Conservation (phyloP, 1,284 basidiomycete species). For the Cystobasidium sp. region DNA sequence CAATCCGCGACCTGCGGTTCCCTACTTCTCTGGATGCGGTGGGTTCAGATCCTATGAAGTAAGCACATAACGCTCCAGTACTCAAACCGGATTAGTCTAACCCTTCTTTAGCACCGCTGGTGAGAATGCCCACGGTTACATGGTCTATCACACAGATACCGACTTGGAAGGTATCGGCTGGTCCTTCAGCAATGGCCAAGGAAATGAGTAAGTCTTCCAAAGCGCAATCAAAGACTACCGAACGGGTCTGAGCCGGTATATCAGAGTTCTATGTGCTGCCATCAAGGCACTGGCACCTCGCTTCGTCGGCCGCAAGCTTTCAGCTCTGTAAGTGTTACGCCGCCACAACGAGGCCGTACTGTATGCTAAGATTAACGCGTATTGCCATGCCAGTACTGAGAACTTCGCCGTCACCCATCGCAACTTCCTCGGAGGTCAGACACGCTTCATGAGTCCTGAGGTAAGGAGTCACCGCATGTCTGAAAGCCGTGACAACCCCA, state of each 20-base stretch:
- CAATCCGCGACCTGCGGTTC: conserved; percentile 19
- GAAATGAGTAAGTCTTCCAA: conserved; percentile 9
- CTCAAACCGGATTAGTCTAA: background rate
- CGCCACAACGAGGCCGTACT: background rate
- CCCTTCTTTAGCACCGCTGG: conserved; percentile 2
- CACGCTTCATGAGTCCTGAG: conserved; percentile 16
- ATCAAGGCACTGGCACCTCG: conserved; percentile 22
- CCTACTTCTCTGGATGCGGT: conserved; percentile 27
- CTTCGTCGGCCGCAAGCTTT: conserved; percentile 25
- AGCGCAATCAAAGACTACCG: too few relatives aligned
- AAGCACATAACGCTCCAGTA: background rate
- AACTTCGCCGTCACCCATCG: conserved; percentile 18
- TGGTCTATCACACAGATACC: conserved; percentile 26
- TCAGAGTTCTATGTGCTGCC: conserved; percentile 12
- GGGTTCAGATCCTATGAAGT: conserved; percentile 27
- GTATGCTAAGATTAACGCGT: background rate
- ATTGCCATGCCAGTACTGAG: background rate
- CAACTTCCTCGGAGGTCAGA: conserved; percentile 23
- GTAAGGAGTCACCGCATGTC: background rate
- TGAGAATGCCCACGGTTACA: conserved; percentile 28
- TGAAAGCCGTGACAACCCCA: background rate
- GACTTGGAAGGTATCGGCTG: conserved; percentile 23
- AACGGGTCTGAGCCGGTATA: background rate
- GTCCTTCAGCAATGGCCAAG: conserved; percentile 25
- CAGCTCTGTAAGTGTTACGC: background rate